Evolutionary conservation across 805 yeast species (phyloP).

Genomic region (Pichia deserticola): DNA sequence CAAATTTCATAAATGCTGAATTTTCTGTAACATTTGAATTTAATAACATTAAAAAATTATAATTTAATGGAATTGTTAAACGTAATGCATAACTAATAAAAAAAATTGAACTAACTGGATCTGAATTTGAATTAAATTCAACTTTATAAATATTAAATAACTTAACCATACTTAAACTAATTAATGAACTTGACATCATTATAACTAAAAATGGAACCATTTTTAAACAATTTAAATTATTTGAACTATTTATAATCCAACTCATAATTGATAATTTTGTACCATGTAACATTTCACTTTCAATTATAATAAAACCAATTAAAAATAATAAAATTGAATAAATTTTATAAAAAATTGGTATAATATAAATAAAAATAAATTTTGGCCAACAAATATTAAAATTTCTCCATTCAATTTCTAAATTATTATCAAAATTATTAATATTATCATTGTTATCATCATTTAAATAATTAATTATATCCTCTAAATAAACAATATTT

Average conservation of each 20-base stretch:
- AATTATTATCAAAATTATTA: neutral
- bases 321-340: conserved; percentile 35
- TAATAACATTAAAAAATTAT: conserved; percentile 66
- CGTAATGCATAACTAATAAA: conserved; percentile 77
- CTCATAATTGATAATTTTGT: conserved; percentile 58
- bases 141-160: conserved; percentile 72
- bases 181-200: conserved; percentile 63
- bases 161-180: conserved; percentile 58
- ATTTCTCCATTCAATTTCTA: conserved; percentile 7
- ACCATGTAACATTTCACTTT: conserved; percentile 71
- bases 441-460: neutral
- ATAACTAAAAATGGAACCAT: conserved; percentile 40
- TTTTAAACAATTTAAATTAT: conserved; percentile 33
- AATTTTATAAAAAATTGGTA: conserved; percentile 40
- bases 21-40: conserved; percentile 26
- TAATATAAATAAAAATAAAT: neutral
- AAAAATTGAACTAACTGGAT: conserved; percentile 67
- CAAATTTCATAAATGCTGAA: conserved; percentile 60
- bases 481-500: conserved; percentile 49
- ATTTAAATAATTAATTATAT: conserved; percentile 35
- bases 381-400: neutral
- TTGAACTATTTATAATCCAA: conserved; percentile 21
- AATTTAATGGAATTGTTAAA: conserved; percentile 73
- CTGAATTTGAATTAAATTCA: conserved; percentile 57
- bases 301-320: conserved; percentile 49